A percentile compares a stretch with the other conserved stretches of the same genome.
These are phyloP conservation scores for Martiniozyma asiatica DNA, from an alignment of 1,139 yeast genomes.

Conservation along the genomic window DNA sequence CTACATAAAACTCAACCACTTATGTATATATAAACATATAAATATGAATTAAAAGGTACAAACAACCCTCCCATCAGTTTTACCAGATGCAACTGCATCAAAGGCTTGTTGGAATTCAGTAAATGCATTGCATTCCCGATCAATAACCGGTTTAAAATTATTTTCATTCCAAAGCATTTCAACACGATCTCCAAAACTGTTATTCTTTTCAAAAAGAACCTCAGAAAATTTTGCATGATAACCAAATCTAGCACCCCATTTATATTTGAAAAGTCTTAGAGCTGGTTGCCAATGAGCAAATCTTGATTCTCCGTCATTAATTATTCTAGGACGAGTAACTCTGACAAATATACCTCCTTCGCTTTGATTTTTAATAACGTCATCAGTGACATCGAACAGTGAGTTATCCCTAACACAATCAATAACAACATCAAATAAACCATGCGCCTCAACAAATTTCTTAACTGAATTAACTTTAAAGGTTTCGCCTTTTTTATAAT, in stretches of 20 bases:
- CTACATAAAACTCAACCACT: neutral
- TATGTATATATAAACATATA: neutral
- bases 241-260: conserved; percentile 5
- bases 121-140: conserved; percentile 38
- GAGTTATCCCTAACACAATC: conserved; percentile 18
- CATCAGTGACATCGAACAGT: too few relatives aligned
- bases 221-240: conserved; percentile 13
- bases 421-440: conserved; percentile 30
- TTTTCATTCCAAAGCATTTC: conserved; percentile 31
- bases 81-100: conserved; percentile 31
- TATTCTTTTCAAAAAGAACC: conserved; percentile 6
- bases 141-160: conserved; percentile 35
- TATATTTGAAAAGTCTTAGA: conserved; percentile 4
- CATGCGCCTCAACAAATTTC: conserved; percentile 24
- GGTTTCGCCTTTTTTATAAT: conserved; percentile 20
- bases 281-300: conserved; percentile 8
- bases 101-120: conserved; percentile 40
- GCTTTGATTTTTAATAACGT: conserved; percentile 9
- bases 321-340: conserved; percentile 25
- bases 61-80: conserved; percentile 55
- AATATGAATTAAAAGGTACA: conserved; percentile 1
- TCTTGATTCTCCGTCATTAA: conserved; percentile 11
- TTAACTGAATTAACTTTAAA: conserved; percentile 23
- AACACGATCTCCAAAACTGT: conserved; percentile 11
- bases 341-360: conserved; percentile 24